These are phyloP conservation scores for Austroboletus eburneus DNA, from an alignment of 768 basidiomycete genomes.

Conservation along the genomic window DNA sequence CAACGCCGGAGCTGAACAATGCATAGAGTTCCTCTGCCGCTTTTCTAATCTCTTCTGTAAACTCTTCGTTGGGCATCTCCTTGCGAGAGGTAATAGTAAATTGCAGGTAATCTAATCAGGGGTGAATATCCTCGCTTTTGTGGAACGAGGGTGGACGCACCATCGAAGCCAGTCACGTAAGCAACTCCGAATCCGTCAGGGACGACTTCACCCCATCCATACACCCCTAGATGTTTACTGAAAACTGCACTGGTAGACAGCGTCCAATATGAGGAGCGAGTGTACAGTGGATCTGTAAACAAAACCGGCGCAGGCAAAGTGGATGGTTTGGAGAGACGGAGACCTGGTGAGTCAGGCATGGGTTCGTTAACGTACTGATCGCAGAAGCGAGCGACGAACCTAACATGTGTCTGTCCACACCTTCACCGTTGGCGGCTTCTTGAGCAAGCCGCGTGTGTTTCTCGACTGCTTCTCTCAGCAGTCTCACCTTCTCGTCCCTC, in stretches of 20 bases:
- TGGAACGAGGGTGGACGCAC: slow-evolving; percentile 34
- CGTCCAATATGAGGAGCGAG: slow-evolving; percentile 76
- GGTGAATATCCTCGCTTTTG: slow-evolving; percentile 4
- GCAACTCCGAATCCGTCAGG: slow-evolving; percentile 93
- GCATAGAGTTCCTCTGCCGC: slow-evolving; percentile 67
- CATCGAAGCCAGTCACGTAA: slow-evolving; percentile 88
- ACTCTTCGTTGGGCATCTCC: slow-evolving; percentile 75
- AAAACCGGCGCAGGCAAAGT: slow-evolving; percentile 65
- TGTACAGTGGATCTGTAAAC: slow-evolving; percentile 71
- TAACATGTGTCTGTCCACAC: slow-evolving; percentile 85
- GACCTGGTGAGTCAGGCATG: slow-evolving; percentile 39
- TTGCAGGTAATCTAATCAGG: slow-evolving; percentile 61
- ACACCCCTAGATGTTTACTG: slow-evolving; percentile 76
- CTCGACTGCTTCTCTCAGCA: slow-evolving; percentile 59
- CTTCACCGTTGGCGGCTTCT: slow-evolving; percentile 60
- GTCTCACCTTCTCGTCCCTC: slow-evolving; percentile 41
- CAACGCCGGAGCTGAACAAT: slow-evolving; percentile 38
- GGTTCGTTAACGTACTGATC: neutral
- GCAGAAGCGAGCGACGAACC: slow-evolving; percentile 41
- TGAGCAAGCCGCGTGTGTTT: slow-evolving; percentile 66
- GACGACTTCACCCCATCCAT: slow-evolving; percentile 97
- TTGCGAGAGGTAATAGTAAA: slow-evolving; percentile 86
- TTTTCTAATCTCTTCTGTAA: slow-evolving; percentile 62
- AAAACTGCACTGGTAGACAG: slow-evolving; percentile 88
- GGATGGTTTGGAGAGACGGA: slow-evolving; percentile 61